Conservation (phyloP, 495 filamentous ascomycete genomes). For the Penicillium coprophilum region DNA sequence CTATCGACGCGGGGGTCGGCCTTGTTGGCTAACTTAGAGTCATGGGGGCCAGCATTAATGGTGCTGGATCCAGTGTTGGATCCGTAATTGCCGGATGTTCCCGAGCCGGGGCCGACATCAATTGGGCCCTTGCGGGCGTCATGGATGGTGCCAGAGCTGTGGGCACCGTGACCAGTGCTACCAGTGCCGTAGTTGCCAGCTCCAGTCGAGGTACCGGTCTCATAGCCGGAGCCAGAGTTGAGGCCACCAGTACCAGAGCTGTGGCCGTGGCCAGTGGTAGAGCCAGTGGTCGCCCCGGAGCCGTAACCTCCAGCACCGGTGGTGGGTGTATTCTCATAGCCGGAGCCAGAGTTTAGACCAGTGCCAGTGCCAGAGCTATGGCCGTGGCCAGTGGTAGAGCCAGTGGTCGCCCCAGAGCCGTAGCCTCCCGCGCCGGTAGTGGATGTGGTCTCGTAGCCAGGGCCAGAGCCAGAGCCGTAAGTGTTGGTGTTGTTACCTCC, state of each 20-base stretch:
- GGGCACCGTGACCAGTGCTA: neutral
- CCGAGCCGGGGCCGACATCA: neutral
- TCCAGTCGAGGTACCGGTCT: neutral
- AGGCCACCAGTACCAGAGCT: neutral
- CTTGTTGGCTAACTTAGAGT: constrained; percentile 34
- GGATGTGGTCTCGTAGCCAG: neutral
- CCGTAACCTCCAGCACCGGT: neutral
- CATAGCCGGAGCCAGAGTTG: neutral
- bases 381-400: neutral
- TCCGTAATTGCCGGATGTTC: constrained; percentile 1
- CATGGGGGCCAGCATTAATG: constrained; percentile 17
- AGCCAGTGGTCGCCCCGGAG: neutral
- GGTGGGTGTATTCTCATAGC: neutral
- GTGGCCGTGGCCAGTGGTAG: neutral
- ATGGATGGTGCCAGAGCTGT: neutral
- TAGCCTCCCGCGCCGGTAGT: neutral
- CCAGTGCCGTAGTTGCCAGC: constrained; percentile 20
- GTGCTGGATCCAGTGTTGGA: constrained; percentile 11
- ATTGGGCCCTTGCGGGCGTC: constrained; percentile 5
- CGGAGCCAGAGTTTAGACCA: neutral
- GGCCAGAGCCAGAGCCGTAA: neutral
- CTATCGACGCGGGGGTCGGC: constrained; percentile 47
- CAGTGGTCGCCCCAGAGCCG: neutral
- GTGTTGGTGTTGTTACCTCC: constrained; percentile 11
- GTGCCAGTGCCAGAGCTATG: neutral